Evolutionary conservation across 2,329 filamentous ascomycete genomes (phyloP), one percentile per base, ranked within the genome.

Genomic region (Akanthomyces muscarius): DNA sequence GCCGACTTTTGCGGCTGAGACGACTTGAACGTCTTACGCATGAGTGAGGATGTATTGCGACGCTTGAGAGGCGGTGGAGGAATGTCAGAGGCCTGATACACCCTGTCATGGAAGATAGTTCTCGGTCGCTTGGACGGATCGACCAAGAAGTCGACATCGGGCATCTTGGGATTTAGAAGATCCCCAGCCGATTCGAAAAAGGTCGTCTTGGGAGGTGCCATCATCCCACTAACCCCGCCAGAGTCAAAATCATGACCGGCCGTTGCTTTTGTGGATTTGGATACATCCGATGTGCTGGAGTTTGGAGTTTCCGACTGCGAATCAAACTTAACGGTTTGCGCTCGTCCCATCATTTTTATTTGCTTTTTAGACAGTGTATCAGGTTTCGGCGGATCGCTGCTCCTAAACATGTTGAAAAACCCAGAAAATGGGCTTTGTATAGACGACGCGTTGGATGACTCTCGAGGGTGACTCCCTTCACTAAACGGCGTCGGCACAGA

Each of bases 131-230:
- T 89, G 1, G 88, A 83, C 8, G 95, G 94, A 69, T 98, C 90
- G 58, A 93, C 84, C 44, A 99, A 81, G 74, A 92, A 99, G 51
- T 92, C 88, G 3, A 86, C 81, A 0, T 90, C 84, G 18, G 95
- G 94, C 41, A 98, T 77, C 54, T 92, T 94, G 5, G 95, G 95
- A 72, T 94, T 96, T 47, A 99, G 83, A 3, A 99, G 79, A 74
- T 99, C 94, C 13, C 92, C 91, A 0, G 95, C 95, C 5, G 94
- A 93, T 77, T 99, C 95, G 65, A 99, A 96, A 66, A 99, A 90
- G 0, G 91, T 96, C 0, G 95, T 98, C 69, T 86, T 89, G 0
- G 95, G 95, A 4, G 95, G 95, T 8, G 91, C 89, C 59, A 85
- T 80, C 61, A 89, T 74, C 13, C 74, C 77, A 47, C 80, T 75